Evolutionary conservation across 2,329 filamentous ascomycete species (phyloP).

Genomic region (Parastagonospora nodorum): DNA sequence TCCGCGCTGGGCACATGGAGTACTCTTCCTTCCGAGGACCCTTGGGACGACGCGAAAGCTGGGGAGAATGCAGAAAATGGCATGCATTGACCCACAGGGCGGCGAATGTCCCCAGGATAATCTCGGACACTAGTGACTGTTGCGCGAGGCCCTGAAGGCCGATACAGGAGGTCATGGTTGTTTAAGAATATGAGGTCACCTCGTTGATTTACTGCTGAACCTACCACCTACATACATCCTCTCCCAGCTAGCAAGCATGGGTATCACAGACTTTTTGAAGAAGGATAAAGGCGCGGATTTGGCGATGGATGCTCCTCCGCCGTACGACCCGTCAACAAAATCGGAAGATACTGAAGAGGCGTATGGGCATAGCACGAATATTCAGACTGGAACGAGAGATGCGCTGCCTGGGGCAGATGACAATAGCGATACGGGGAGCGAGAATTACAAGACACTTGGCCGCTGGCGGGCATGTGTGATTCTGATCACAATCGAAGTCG

Average conservation of each 20-base stretch:
- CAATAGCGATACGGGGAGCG: conserved; percentile 22
- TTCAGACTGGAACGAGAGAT: conserved; percentile 32
- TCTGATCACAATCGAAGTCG: conserved; percentile 38
- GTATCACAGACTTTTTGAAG: conserved; percentile 29
- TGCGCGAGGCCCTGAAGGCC: conserved; percentile 23
- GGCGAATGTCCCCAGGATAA: conserved; percentile 25
- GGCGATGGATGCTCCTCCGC: conserved; percentile 15
- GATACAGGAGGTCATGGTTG: conserved; percentile 30
- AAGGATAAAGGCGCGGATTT: conserved; percentile 22
- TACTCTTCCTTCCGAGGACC: not conserved
- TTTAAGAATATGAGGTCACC: conserved; percentile 15
- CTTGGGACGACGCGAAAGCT: conserved; percentile 9
- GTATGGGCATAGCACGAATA: conserved; percentile 28
- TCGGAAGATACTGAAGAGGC: conserved; percentile 24
- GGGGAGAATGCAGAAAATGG: conserved; percentile 4
- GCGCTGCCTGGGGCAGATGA: conserved; percentile 26
- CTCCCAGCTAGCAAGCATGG: conserved; percentile 20
- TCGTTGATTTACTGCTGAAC: not conserved
- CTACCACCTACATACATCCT: not conserved
- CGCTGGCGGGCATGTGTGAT: conserved; percentile 37
- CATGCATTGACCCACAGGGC: conserved; percentile 16
- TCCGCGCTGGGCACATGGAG: conserved; percentile 21
- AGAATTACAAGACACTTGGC: conserved; percentile 33
- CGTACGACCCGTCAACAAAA: conserved; percentile 25
- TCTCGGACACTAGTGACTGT: conserved; percentile 30